A percentile compares a stretch with the other conserved stretches of the same genome.
phyloP scores from a whole-genome alignment of 1,139 yeast species.

The Pichia sp. region DNA sequence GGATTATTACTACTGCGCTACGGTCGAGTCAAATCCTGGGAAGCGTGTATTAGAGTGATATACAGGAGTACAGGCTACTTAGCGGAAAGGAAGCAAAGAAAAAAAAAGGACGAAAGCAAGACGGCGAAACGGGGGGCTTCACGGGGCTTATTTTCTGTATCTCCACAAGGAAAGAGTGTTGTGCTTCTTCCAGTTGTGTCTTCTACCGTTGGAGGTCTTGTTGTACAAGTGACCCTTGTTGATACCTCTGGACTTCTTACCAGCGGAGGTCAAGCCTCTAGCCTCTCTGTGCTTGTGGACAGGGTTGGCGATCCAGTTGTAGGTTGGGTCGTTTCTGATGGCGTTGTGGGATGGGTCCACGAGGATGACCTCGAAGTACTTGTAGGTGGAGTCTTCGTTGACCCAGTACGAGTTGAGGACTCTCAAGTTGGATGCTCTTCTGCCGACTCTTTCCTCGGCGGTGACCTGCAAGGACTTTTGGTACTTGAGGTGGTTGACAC shows the following conservation, averaged over 20 bases:
- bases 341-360: conserved; percentile 99
- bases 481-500: conserved; percentile 98
- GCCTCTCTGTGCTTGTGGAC: conserved; percentile 99
- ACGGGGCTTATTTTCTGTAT: conserved; percentile 79
- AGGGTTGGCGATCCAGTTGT: conserved; percentile 99
- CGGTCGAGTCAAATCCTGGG: not conserved
- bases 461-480: conserved; percentile 97
- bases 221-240: conserved; percentile 99
- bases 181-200: conserved; percentile 99
- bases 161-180: conserved; percentile 99
- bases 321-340: conserved; percentile 96
- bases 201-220: conserved; percentile 98
- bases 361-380: conserved; percentile 95
- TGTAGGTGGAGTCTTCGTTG: conserved; percentile 99
- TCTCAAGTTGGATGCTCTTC: conserved; percentile 98
- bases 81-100: not conserved
- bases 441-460: conserved; percentile 99
- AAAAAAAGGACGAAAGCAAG: not conserved
- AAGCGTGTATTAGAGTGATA: not conserved
- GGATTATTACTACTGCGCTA: not conserved
- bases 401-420: conserved; percentile 99
- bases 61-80: not conserved
- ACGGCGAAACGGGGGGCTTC: not conserved
- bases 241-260: conserved; percentile 99
- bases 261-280: conserved; percentile 97